Percentiles rank a stretch among this genome's conserved stretches.
Evolutionary conservation across 768 basidiomycete genomes (phyloP).

Genomic region (Hericium alpestre): DNA sequence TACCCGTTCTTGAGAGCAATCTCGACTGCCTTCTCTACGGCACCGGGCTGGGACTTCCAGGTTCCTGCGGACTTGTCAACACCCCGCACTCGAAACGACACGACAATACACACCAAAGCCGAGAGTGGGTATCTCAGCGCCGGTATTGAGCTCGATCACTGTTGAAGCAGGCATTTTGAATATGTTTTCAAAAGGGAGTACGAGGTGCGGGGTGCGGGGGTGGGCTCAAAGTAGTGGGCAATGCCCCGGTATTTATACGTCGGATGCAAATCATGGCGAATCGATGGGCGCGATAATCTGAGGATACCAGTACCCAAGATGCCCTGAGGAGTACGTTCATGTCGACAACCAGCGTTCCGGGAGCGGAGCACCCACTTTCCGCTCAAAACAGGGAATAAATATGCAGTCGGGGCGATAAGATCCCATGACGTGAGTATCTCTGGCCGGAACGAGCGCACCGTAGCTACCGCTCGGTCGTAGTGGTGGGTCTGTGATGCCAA

Average conservation of each 20-base stretch:
- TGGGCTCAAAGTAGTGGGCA: not conserved
- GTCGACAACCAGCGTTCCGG: not conserved
- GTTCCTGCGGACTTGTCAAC: constrained; percentile 36
- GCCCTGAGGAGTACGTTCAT: not conserved
- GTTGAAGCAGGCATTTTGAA: not conserved
- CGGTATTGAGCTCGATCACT: constrained; percentile 1
- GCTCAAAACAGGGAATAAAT: not conserved
- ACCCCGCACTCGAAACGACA: no score
- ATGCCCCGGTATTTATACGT: not conserved
- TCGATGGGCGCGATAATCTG: not conserved
- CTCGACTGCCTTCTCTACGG: constrained; percentile 65
- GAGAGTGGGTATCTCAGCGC: constrained; percentile 2
- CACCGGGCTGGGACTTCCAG: constrained; percentile 65
- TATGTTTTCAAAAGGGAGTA: no score
- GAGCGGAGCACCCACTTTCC: not conserved
- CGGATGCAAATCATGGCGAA: not conserved
- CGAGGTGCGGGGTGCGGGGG: no score
- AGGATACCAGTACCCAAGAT: not conserved
- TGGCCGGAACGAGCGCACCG: no score
- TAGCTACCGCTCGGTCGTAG: no score
- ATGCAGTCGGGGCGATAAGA: not conserved
- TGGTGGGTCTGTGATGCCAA: no score
- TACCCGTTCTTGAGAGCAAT: constrained; percentile 68
- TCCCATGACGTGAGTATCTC: no score
- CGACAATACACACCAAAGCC: not conserved